Evolutionary conservation across 1,284 basidiomycete species (phyloP), one percentile per base, ranked within the genome.

Genomic region (Irpex lacteus): DNA sequence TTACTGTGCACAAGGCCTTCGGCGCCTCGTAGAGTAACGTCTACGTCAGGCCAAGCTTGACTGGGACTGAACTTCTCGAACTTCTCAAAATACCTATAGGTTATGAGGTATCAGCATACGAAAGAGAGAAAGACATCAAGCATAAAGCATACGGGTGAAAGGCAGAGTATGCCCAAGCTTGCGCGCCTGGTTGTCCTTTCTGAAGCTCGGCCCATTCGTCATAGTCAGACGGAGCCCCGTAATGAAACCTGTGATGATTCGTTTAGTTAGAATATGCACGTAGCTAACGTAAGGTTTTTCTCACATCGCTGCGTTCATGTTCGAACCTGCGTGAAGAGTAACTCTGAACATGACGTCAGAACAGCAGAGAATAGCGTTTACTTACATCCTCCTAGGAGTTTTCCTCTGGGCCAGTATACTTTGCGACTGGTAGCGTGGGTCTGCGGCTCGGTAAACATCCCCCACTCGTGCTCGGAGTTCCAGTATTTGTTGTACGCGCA

Each of bases 301-400:
- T 34, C 70, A 85, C 87, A 90, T 85, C 73, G 85, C 81, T 0
- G 87, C 89, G 65, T 90, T 90, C 60, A 88, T 83, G 13, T 86
- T 82, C 6, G 86, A 86, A 65, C 86, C 87, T 56, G 50, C 89
- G 18, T 52, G 8, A 4, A 13, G 34, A 26, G 26, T 26, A 26
- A 26, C 26, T 26, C 26, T 26, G 26, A 26, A 26, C 26, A 2
- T 26, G 26, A 26, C 26, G 3, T 26, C 26, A 3, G 26, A 26
- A 26, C 4, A 26, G 26, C 26, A 26, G 26, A 26, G 26, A 26
- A 3, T 4, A 26, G 4, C 26, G 26, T 26, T 26, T 38, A 80
- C 85, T 72, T 71, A 88, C 89, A 91, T 71, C 89, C 89, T 50
- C 89, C 89, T 0, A 91, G 78, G 71, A 90, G 76, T 70, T 86